A percentile compares a stretch with the other conserved stretches of the same genome.
These are phyloP conservation scores for Rhizopogon rudus DNA, from an alignment of 768 basidiomycete genomes.

Conservation along the genomic window DNA sequence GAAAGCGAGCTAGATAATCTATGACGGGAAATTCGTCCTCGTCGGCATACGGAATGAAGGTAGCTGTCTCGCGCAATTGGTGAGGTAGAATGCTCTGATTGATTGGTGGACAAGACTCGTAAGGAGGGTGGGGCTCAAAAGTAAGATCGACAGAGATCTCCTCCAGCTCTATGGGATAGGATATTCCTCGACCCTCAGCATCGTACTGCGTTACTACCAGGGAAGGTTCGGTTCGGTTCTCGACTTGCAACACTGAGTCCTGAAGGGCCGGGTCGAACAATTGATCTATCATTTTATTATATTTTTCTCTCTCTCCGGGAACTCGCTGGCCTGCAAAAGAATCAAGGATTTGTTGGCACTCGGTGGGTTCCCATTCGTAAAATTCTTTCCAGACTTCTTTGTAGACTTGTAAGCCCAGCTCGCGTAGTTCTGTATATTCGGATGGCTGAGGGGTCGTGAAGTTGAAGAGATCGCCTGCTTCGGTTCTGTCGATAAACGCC, in stretches of 20 bases:
- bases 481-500: slow-evolving; percentile 22
- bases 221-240: neutral
- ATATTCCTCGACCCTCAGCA: neutral
- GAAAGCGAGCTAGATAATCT: slow-evolving; percentile 24
- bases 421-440: slow-evolving; percentile 11
- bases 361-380: slow-evolving; percentile 37
- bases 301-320: neutral
- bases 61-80: neutral
- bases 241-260: neutral
- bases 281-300: neutral
- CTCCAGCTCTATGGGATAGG: slow-evolving; percentile 7
- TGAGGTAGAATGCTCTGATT: slow-evolving; percentile 25
- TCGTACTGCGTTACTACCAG: slow-evolving; percentile 9
- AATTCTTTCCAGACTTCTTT: slow-evolving; percentile 39
- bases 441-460: neutral
- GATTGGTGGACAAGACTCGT: slow-evolving; percentile 44
- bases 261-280: neutral
- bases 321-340: slow-evolving; percentile 5
- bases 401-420: slow-evolving; percentile 28
- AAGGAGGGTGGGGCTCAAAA: slow-evolving; percentile 24
- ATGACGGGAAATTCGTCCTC: slow-evolving; percentile 32
- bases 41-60: slow-evolving; percentile 46
- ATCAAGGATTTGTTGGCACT: slow-evolving; percentile 24
- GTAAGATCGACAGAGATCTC: slow-evolving; percentile 9
- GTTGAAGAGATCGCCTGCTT: slow-evolving; percentile 3